Base-by-base conservation (phyloP, 805 yeast species). In the Lachancea sp. region DNA sequence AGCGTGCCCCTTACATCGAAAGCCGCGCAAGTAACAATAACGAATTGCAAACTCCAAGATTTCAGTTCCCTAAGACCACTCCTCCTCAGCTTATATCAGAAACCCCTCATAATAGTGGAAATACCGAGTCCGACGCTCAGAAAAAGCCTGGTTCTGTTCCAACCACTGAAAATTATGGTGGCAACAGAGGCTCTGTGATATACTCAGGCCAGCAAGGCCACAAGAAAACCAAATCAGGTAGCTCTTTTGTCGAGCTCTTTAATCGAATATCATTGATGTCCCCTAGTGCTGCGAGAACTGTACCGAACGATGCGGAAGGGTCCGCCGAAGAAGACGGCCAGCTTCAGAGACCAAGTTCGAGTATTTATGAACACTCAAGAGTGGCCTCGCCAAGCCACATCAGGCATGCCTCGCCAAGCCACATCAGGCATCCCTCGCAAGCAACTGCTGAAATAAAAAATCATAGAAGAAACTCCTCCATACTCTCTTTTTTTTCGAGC, bases 401-500 rank as follows among this genome's bases (percentile, higher is more conserved):
- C 9, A 48, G 40, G 29, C 43, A 44, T 17, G 49, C 47, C 6
- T 46, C 52, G 8, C 52, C n/a, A n/a, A 39, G 41, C 7, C 49
- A 49, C 15, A 43, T 42, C 9, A 48, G 40, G 29, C 43, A 44
- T 17, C 51, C 47, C 6, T 46, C 52, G 8, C 52, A 48, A 19
- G 42, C 52, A 12, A 55, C 50, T 23, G 41, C 52, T 20, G 58
- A 53, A 8, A 50, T 52, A 4, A 59, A 55, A 32, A 55, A 58
- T 25, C 83, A 78, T 53, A 73, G 74, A 51, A 71, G 85, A 46
- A 78, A 76, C 44, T 77, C 83, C 0, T 78, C 85, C 0, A 61
- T 79, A 28, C 69, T 78, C 43, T 72, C 77, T 38, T 78, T 75
- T 47, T 56, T 75, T 13, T 39, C 42, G 46, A 56, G 52, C 36